Percentiles rank a stretch among this genome's conserved stretches.
These are phyloP conservation scores for Citrus unshiu DNA, from an alignment of 345 rosid genomes.

Conservation along the genomic window DNA sequence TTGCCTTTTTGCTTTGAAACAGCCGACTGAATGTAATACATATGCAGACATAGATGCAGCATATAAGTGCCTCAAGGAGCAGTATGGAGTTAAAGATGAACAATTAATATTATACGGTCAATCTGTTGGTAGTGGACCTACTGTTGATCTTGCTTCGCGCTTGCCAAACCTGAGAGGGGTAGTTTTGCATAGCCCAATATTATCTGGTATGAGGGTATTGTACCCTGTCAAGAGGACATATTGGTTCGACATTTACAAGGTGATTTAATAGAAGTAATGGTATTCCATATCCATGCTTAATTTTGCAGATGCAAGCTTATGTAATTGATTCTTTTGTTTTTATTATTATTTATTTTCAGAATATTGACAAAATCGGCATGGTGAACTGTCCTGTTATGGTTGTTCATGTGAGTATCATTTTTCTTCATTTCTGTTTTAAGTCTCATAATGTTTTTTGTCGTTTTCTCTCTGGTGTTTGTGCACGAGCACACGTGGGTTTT, in stretches of 20 bases:
- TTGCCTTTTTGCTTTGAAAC: constrained; percentile 28
- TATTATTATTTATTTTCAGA: constrained; percentile 39
- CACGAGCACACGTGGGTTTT: too few species aligned
- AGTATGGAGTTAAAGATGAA: constrained; percentile 83
- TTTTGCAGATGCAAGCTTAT: constrained; percentile 1
- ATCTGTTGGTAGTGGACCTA: constrained; percentile 98
- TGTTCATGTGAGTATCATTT: constrained; percentile 68
- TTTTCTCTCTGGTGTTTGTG: neutral
- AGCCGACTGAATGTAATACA: constrained; percentile 93
- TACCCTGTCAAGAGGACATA: constrained; percentile 88
- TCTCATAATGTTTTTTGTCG: neutral
- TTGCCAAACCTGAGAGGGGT: constrained; percentile 75
- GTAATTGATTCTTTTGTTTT: neutral
- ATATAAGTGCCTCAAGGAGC: constrained; percentile 81
- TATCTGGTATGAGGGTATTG: constrained; percentile 90
- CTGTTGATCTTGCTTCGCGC: constrained; percentile 89
- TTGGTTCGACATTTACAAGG: constrained; percentile 99
- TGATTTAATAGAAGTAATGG: constrained; percentile 12
- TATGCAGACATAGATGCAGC: constrained; percentile 89
- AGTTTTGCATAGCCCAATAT: constrained; percentile 83
- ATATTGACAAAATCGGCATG: constrained; percentile 80
- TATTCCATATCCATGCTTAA: constrained; percentile 7
- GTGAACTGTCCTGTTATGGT: constrained; percentile 78
- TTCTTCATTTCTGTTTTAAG: neutral
- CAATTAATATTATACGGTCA: constrained; percentile 89